phyloP scores from a whole-genome alignment of 305 asterid species.

The Solanum aculeatissimum region DNA sequence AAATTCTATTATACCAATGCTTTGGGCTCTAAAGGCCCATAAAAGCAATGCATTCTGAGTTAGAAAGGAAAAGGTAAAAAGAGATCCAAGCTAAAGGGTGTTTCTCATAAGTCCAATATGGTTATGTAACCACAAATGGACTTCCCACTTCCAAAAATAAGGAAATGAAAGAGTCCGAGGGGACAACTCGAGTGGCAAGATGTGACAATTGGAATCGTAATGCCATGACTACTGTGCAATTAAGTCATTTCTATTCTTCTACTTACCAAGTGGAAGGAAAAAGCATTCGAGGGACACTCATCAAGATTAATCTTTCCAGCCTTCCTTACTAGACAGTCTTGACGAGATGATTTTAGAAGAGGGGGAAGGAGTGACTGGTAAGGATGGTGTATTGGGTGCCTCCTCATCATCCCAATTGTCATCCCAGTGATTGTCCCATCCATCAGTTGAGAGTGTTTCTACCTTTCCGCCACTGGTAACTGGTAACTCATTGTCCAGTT shows the following conservation, averaged over 20 bases:
- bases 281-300: background rate
- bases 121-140: background rate
- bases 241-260: background rate
- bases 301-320: slow-evolving; percentile 62
- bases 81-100: background rate
- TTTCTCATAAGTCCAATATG: background rate
- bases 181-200: background rate
- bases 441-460: slow-evolving; percentile 31
- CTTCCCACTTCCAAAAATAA: background rate
- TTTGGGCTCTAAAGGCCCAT: background rate
- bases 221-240: background rate
- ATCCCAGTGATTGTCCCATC: slow-evolving; percentile 79
- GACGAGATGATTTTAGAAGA: slow-evolving; percentile 46
- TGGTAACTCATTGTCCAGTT: slow-evolving; percentile 66
- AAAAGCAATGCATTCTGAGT: background rate
- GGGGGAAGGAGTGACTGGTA: slow-evolving; percentile 55
- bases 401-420: slow-evolving; percentile 90
- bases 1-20: background rate
- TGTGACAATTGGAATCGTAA: background rate
- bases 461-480: slow-evolving; percentile 37
- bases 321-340: slow-evolving; percentile 47
- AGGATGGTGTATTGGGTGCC: slow-evolving; percentile 40
- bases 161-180: background rate
- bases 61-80: background rate
- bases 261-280: background rate